Base-by-base conservation (phyloP, 768 basidiomycete genomes). In the Gyrodon lividus region DNA sequence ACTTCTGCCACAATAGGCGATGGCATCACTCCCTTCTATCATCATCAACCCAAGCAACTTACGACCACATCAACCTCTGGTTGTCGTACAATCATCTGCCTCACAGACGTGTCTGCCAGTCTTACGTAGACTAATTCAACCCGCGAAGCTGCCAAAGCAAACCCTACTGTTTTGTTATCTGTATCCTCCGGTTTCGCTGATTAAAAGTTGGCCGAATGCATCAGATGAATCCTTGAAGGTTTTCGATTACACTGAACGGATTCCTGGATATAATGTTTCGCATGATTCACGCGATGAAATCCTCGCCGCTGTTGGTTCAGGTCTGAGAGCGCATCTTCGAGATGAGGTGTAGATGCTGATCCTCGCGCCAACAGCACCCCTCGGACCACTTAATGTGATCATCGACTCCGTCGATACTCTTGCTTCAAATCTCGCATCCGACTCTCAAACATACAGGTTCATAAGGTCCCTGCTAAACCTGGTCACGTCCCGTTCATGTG, bases 341-440 rank as follows among this genome's bases (percentile, higher is more conserved):
- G 43, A 23, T 7, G 0, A 16, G 43, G 16, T 14, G 12, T 23
- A 8, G 26, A 33, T 33, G 34, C 56, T 60, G 45, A 59, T 46
- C 47, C 51, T 3, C 13, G 31, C 39, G 30, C 48, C 60, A 42
- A 45, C 63, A 78, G 78, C 68, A 41, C 59, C 74, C 26, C 35
- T 72, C 26, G 74, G 76, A 26, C 73, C 84, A n/a, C 51, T 88
- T 24, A 78, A 75, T 54, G 77, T 90, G 20, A 65, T 87, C 46
- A 74, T 93, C 31, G 92, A 93, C 65, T 88, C 88, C 17, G 67
- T 83, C 16, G 85, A 90, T 58, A 85, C 82, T 4, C 67, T 92
- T 20, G 62, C 76, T 5, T 72, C 78, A 9, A 86, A 91, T 60
- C 61, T 80, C 20, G 77, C 73, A 10, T 83, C 87, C 12, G 50